Evolutionary conservation across 441 rosid genomes (phyloP), one percentile per base, ranked within the genome.

Genomic region (Pelargonium hybrid): DNA sequence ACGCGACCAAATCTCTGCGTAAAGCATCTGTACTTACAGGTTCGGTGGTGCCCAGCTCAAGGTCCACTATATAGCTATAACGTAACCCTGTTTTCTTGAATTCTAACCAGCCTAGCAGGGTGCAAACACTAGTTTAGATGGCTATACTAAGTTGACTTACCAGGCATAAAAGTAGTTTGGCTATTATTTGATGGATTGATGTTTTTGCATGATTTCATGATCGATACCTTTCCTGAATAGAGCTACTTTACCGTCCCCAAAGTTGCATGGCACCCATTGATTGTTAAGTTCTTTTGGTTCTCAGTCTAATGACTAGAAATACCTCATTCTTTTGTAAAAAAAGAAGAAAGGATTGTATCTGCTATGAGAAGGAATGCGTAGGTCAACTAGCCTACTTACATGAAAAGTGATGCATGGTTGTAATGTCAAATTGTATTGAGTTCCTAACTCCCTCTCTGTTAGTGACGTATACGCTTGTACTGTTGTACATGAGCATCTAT

Each of bases 401-500:
- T 6, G 7, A 41, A 41, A 41, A 6, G 45, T 41, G 45, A 41
- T 41, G 11, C 45, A 41, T 41, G 45, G 45, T 9, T 41, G 45
- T 41, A 9, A 41, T 41, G 45, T 6, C 11, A 41, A 41, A 6
- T 6, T 41, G 11, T 41, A 41, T 41, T 9, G 7, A 41, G 11
- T 41, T 41, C 45, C 59, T 15, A 14, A 57, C 64, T n/a, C 65
- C 11, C 64, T 56, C 6, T 31, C 13, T 13, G 64, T 21, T 29
- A 57, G 29, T 21, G 64, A 20, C 23, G 29, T 45, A 62, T 69
- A 63, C 47, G 74, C 14, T n/a, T n/a, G n/a, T n/a, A n/a, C n/a
- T n/a, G n/a, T 45, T 54, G 56, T 5, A 5, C 65, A 23, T 13
- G 5, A 61, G 13, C 65, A 23, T 23, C 56, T 61, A 61, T 61